Conservation (phyloP, 345 rosid genomes). For the Turritis glabra region DNA sequence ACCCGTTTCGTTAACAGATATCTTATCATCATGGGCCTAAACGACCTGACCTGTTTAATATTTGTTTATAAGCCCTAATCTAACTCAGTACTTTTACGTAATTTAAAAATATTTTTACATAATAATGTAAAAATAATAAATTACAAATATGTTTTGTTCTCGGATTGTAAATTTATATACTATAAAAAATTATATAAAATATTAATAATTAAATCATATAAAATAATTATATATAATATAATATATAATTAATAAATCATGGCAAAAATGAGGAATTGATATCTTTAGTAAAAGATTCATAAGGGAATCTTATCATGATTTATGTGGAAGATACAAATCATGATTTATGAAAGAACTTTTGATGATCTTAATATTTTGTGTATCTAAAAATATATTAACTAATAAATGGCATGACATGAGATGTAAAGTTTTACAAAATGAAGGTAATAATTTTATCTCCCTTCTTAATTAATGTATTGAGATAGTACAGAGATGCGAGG, state of each 20-base stretch:
- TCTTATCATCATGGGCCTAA: neutral
- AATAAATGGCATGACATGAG: too few species aligned
- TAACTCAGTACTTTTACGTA: neutral
- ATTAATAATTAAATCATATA: too few species aligned
- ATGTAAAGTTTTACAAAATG: too few species aligned
- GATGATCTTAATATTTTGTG: neutral
- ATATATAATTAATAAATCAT: neutral
- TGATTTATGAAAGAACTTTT: neutral
- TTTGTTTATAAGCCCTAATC: neutral
- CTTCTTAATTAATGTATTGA: too few species aligned
- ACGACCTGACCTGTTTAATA: neutral
- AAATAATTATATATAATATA: too few species aligned
- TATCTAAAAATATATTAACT: too few species aligned
- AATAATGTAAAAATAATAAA: neutral
- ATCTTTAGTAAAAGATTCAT: neutral
- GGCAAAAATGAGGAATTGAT: neutral
- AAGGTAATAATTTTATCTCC: too few species aligned
- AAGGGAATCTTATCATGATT: too few species aligned
- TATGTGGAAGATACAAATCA: neutral
- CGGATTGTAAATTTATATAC: too few species aligned
- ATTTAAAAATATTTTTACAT: neutral
- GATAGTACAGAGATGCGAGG: neutral
- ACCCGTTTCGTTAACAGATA: too few species aligned
- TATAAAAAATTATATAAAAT: too few species aligned
- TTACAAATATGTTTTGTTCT: neutral